Base-by-base conservation (phyloP, 495 filamentous ascomycete genomes). In the Paragyromitra xinjiangensis region DNA sequence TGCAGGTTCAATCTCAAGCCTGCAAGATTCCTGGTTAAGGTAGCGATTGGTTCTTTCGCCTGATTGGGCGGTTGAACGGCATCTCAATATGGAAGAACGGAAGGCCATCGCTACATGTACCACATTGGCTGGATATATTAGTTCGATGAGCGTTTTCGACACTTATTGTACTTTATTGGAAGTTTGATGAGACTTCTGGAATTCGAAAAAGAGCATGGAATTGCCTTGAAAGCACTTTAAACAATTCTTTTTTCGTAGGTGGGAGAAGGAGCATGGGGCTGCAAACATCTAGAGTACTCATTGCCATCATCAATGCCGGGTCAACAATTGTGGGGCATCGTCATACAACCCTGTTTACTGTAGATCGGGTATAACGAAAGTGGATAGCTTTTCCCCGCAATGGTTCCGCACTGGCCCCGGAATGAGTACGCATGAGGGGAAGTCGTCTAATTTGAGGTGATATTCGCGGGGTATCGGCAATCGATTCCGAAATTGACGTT, bases 381-480 rank as follows among this genome's bases (percentile, higher is more conserved):
- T 3, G 45, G 58, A 64, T 40, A 12, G 19, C 24, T n/a, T n/a
- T 37, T 48, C 67, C 67, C 67, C 67, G 55, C 45, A 63, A 48
- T 16, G 69, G 53, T 22, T 29, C 34, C 22, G 55, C 45, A 63
- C 45, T 16, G 69, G 53, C 39, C 44, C 34, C 22, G 29, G 29
- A 34, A 34, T 34, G 29, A 34, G 29, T 3, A 2, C 4, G 4
- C 69, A 53, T 40, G 9, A 34, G 64, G 6, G 26, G 45, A 12
- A 55, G 16, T 42, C 34, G 59, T 34, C 69, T 71, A 70, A 71
- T 53, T 40, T 42, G 19, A 51, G 44, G 14, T 64, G 59, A 72
- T 40, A 26, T 71, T 71, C 45, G 59, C 69, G 69, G 59, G 69
- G 58, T 72, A 29, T 53, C 69, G 69, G 69, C 58, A 53, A 51